Conservation (phyloP, 2,329 filamentous ascomycete genomes). For the Aspergillus sp. region DNA sequence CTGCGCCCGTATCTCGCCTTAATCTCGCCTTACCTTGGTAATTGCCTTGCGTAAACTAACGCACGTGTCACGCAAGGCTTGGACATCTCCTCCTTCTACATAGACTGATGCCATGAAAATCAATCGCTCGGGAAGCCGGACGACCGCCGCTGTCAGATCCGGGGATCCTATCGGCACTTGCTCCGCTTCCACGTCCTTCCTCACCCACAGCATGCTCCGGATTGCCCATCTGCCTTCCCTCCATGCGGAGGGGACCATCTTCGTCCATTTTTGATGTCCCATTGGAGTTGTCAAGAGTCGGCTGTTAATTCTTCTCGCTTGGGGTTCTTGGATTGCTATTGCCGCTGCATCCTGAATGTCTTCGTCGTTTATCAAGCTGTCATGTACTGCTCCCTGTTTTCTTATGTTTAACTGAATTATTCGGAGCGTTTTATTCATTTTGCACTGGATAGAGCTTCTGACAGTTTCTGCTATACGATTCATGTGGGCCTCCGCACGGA, state of each 20-base stretch:
- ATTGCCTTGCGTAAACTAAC: too few species aligned
- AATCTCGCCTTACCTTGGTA: too few species aligned
- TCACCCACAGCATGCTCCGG: constrained; percentile 28
- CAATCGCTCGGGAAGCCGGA: constrained; percentile 1
- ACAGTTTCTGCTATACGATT: constrained; percentile 20
- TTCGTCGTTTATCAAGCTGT: constrained; percentile 20
- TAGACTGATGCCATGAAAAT: too few species aligned
- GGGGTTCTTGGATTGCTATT: constrained; percentile 13
- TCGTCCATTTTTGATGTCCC: constrained; percentile 17
- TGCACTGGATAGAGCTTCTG: constrained; percentile 19
- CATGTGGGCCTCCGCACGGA: too few species aligned
- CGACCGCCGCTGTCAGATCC: constrained; percentile 24
- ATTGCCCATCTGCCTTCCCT: constrained; percentile 22
- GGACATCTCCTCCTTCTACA: too few species aligned
- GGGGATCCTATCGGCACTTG: constrained; percentile 13
- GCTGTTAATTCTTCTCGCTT: constrained; percentile 19
- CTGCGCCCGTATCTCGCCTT: too few species aligned
- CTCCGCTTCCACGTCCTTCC: constrained; percentile 25
- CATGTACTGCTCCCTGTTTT: constrained; percentile 18
- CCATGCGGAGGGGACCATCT: too few species aligned
- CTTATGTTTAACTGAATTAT: constrained; percentile 22
- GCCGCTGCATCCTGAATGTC: not conserved
- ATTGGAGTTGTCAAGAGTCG: constrained; percentile 22
- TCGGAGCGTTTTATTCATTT: constrained; percentile 20
- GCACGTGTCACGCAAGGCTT: too few species aligned